Evolutionary conservation across 257 asterid species (phyloP), one percentile per base, ranked within the genome.

Genomic region (Solanum stenotomum): DNA sequence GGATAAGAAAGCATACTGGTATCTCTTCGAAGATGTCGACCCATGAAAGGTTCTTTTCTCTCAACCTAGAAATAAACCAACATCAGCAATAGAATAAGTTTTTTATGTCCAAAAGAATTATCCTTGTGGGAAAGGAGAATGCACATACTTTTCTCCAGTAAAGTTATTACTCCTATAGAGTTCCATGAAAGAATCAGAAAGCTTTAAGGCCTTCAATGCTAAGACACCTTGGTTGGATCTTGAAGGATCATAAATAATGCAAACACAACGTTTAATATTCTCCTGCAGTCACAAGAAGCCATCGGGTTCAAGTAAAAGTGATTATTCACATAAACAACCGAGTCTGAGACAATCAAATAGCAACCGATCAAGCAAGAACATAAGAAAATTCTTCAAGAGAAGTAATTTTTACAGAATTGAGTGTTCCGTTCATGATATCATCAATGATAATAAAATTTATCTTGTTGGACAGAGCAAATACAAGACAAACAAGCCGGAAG

Each of bases 1-100:
- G 84, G 63, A 79, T 18, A 40, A 31, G 87, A 68, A 83, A 40
- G 88, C 98, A 83, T 94, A 96, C 99, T 34, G 98, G 98, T 65
- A 95, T 96, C 95, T 96, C 99, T 91, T 96, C 99, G 89, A 96
- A 96, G 89, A 96, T 95, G 91, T 96, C 98, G 90, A 96, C 99
- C 98, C 98, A 95, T 18, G 99, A 92, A 89, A 96, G 98, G 86
- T 96, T 95, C 93, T 92, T 95, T 93, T 96, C 98, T 10, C 99
- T 94, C 94, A 96, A 89, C 95, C 99, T 96, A 91, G 85, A 86
- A 87, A 82, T 49, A 90, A 78, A 15, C 37, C 61, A 68, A 27
- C 7, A 44, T 81, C 67, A 81, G 85, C 85, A 46, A 46, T 1
- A 27, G 25, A 81, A 44, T 81, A 16, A 27, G 68, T 27, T 81